Conservation (phyloP, 2,329 filamentous ascomycete genomes). For the Thelonectria olida region DNA sequence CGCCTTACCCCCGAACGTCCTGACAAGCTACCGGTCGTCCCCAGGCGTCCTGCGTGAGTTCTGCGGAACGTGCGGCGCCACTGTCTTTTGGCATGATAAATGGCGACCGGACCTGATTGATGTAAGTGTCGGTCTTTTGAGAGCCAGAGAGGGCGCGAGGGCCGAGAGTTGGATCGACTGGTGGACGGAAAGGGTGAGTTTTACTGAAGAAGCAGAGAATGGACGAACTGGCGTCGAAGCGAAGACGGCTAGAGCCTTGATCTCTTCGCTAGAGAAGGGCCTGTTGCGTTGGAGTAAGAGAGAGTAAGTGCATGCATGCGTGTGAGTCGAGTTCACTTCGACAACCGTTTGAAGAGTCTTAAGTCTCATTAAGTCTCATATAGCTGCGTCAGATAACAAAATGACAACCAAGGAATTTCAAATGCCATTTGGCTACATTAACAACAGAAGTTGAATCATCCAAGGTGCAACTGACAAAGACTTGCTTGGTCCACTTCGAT, state of each 20-base stretch:
- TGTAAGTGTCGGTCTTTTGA: conserved; percentile 69
- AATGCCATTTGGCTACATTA: not conserved
- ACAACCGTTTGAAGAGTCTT: not conserved
- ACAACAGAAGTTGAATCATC: not conserved
- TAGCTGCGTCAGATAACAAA: not conserved
- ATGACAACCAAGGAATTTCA: not conserved
- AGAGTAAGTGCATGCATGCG: not conserved
- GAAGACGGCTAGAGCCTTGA: conserved; percentile 2
- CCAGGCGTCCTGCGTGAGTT: conserved; percentile 66
- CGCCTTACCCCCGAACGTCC: conserved; percentile 50
- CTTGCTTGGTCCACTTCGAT: not conserved
- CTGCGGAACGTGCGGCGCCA: conserved; percentile 70
- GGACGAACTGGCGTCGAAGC: conserved; percentile 3
- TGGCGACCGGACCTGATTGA: conserved; percentile 66
- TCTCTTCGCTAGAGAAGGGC: conserved; percentile 4
- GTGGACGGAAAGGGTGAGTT: conserved; percentile 67
- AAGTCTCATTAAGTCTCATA: not conserved
- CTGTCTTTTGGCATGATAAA: conserved; percentile 68
- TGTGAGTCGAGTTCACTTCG: not conserved
- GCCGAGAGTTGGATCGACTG: conserved; percentile 70
- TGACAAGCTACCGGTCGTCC: conserved; percentile 64
- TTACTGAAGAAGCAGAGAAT: conserved; percentile 57
- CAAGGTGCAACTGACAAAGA: not conserved
- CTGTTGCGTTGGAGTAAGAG: not conserved
- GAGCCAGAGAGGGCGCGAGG: conserved; percentile 59